Percentiles rank a stretch among this genome's conserved stretches.
phyloP scores from a whole-genome alignment of 2,329 filamentous ascomycete species.

The Exserohilum turcica region DNA sequence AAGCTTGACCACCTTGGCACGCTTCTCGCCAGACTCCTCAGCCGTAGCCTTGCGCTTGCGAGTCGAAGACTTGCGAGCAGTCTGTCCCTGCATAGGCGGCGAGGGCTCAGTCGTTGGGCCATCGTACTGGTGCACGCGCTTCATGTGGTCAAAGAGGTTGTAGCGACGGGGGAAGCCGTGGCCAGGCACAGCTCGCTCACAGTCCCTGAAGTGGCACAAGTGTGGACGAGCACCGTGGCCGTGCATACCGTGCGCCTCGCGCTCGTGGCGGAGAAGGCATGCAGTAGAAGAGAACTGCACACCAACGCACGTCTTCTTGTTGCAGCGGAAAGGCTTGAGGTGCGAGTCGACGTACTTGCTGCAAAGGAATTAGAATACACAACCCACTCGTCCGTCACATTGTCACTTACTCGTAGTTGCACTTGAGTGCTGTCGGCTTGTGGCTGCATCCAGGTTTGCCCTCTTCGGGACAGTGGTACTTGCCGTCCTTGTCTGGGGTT shows the following conservation, averaged over 20 bases:
- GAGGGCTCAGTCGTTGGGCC: conserved; percentile 43
- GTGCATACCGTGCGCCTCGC: conserved; percentile 94
- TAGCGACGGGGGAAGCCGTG: conserved; percentile 94
- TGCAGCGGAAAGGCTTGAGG: conserved; percentile 95
- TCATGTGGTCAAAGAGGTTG: conserved; percentile 98
- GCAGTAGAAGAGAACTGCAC: conserved; percentile 93
- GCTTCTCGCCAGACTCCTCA: conserved; percentile 42
- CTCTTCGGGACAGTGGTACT: conserved; percentile 92
- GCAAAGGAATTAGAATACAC: conserved; percentile 19
- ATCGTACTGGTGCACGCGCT: conserved; percentile 77
- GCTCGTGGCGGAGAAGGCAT: conserved; percentile 90
- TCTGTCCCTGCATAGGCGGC: conserved; percentile 33
- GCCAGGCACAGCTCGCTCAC: conserved; percentile 78
- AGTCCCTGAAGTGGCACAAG: conserved; percentile 81
- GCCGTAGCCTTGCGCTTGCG: conserved; percentile 45
- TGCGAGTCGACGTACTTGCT: conserved; percentile 98
- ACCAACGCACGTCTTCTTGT: conserved; percentile 79
- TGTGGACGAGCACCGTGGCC: conserved; percentile 93
- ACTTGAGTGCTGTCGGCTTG: conserved; percentile 94
- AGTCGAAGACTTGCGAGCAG: conserved; percentile 32
- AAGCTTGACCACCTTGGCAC: conserved; percentile 39
- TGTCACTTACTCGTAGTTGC: conserved; percentile 89
- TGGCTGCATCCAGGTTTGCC: conserved; percentile 78
- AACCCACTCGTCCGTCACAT: neutral
- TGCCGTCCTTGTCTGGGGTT: conserved; percentile 69